Evolutionary conservation across 257 asterid species (phyloP).

Genomic region (Ophiorrhiza pumila): DNA sequence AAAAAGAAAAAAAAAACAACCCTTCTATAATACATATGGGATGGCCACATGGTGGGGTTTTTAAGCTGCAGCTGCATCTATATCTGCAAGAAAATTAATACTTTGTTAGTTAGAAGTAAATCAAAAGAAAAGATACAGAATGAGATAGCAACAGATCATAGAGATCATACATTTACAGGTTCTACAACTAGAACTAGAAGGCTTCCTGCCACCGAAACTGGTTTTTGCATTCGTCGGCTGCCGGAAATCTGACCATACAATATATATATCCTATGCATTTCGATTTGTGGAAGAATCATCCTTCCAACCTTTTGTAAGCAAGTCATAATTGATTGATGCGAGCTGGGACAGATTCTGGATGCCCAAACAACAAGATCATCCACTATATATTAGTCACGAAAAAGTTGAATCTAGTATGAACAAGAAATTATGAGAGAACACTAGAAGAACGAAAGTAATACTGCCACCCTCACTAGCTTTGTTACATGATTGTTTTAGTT

Average conservation of each 20-base stretch:
- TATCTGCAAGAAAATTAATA: slow-evolving; percentile 7
- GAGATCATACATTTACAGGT: slow-evolving; percentile 45
- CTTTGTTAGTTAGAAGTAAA: background rate
- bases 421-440: background rate
- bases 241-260: slow-evolving; percentile 7
- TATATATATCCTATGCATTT: slow-evolving; percentile 30
- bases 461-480: background rate
- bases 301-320: slow-evolving; percentile 83
- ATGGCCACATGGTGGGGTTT: no score
- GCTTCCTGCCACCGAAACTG: slow-evolving; percentile 2
- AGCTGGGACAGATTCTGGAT: slow-evolving; percentile 94
- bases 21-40: background rate
- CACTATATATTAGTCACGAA: background rate
- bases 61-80: slow-evolving; percentile 24
- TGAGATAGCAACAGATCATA: background rate
- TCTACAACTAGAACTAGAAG: slow-evolving; percentile 13
- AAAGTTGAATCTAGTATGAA: background rate
- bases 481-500: background rate
- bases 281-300: slow-evolving; percentile 63
- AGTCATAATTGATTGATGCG: slow-evolving; percentile 90
- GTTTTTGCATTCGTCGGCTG: slow-evolving; percentile 8
- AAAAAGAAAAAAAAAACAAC: background rate
- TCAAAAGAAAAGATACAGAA: background rate
- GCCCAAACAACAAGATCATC: background rate
- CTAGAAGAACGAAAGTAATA: no score